Base-by-base conservation (phyloP, 2,329 filamentous ascomycete genomes). In the Verticillium isaacii region DNA sequence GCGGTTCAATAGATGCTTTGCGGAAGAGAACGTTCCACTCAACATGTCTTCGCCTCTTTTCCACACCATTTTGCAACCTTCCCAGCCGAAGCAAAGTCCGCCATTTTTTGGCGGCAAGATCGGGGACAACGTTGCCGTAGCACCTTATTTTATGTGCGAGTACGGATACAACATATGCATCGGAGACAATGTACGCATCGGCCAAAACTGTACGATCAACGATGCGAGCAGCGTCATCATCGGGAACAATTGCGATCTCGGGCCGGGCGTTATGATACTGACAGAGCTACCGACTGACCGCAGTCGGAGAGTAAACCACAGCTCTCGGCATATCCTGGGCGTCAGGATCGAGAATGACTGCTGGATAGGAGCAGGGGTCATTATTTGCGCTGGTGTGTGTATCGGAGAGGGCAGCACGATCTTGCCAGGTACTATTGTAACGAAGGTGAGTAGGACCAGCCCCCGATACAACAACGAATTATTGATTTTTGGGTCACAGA, bases 81-180 rank as follows among this genome's bases (percentile, higher is more conserved):
- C 41, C n/a, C 3, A 50, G 11, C 41, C 17, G n/a, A 23, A 17
- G 41, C 17, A 23, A 19, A 50, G n/a, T 50, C 41, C 41, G 41
- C n/a, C 41, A 5, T 50, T 50, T 50, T n/a, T 50, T 23, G 41
- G n/a, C 41, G 41, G 41, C 3, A 50, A 50, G 41, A 50, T 50
- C 17, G 41, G 41, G 23, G 11, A 50, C n/a, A 50, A 50, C 41
- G 41, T 50, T 19, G 23, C n/a, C n/a, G n/a, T 50, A 25, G 41
- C 41, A 50, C 41, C 41, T 50, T 23, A 19, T 23, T 98, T 99
- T 74, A 88, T 84, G 56, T 97, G 93, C 73, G 93, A 97, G 70
- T 97, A 97, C 71, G 95, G 95, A 0, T 98, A 97, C 78, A 98
- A 99, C 73, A 90, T 98, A 68, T 85, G 85, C 58, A 90, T 99